Evolutionary conservation across 2,329 filamentous ascomycete genomes (phyloP), one percentile per base, ranked within the genome.

Genomic region (Boeremia exigua): DNA sequence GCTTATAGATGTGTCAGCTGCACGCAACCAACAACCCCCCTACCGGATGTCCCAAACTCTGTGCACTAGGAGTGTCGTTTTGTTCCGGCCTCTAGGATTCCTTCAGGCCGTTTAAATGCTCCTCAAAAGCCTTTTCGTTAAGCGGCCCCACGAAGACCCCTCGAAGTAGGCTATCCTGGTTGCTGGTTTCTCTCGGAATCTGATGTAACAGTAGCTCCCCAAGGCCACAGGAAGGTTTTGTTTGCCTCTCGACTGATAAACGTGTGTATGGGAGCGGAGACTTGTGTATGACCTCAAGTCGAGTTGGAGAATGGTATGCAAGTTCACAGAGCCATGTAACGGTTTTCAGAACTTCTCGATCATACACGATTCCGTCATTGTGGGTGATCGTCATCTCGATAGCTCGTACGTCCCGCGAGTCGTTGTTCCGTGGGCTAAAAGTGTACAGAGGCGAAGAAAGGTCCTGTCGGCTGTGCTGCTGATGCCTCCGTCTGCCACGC

Each of bases 341-440:
- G 15, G 39, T 46, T 17, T 49, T 10, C 10, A 46, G 4, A 11
- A 59, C 29, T 30, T 47, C 50, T 8, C 1, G 25, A 11, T 33
- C 47, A 42, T 51, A 54, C 19, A 42, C 43, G 19, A 40, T n/a
- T 4, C 14, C 47, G 42, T 33, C 51, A 12, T 48, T 51, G 15
- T 58, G 23, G 4, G 32, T 39, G n/a, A 58, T 54, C 10, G 56
- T 58, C 30, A 58, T 48, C 23, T 58, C 47, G 37, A 58, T 51
- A 12, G 49, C 34, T 45, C 17, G 49, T 48, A 48, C 27, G 46
- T 23, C 48, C 40, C 17, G 39, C 3, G 14, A 29, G 29, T 29
- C 42, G 38, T 50, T 19, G 23, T 6, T 52, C 30, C 47, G 48
- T 49, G 23, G 42, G 48, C 37, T 45, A 46, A 12, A 29, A 2